Base-by-base conservation (phyloP, 2,329 filamentous ascomycete genomes). In the Colletotrichum higginsianum region DNA sequence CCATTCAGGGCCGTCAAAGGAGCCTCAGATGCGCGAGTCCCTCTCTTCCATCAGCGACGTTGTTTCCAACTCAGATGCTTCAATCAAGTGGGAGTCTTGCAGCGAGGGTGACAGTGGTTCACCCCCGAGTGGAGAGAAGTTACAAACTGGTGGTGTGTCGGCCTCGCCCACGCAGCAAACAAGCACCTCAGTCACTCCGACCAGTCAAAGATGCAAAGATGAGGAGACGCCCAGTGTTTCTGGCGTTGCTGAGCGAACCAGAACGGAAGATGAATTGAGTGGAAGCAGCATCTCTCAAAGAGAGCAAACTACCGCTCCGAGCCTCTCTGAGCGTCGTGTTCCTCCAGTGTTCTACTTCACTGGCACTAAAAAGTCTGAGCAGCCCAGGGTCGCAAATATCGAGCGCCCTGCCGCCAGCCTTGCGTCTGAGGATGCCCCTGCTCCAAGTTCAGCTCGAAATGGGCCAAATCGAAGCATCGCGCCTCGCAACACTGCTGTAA, bases 1-100 rank as follows among this genome's bases (percentile, higher is more conserved):
- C 11, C 8, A 3, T n/a, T 1, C 26, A 11, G 44, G 2, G 11
- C 5, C 4, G 6, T 8, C 21, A 16, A 55, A 42, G 21, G 2
- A 11, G n/a, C 1, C 12, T 11, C 21, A 4, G 23, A 13, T 3
- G 21, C 4, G 13, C 15, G 12, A 18, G 16, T 23, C 4, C 12
- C 1, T 11, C 2, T 15, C 49, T 8, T 9, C 38, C 18, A 49
- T 4, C 11, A 44, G 23, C 61, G 38, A 26, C 21, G 26, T 26
- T 7, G 21, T 42, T 23, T 44, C 49, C 21, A 21, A n/a, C 8
- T 55, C 61, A 4, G 35, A 63, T 55, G 23, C 1, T 7, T 63
- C 38, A 3, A 35, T 9, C 23, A 15, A 65, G 3, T 66, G 62
- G 38, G 53, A 69, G 35, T 65, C 66, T 6, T 68, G 61, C 44